Conservation (phyloP, 1,284 basidiomycete species). For the Microbotryum silenes-acaulis region DNA sequence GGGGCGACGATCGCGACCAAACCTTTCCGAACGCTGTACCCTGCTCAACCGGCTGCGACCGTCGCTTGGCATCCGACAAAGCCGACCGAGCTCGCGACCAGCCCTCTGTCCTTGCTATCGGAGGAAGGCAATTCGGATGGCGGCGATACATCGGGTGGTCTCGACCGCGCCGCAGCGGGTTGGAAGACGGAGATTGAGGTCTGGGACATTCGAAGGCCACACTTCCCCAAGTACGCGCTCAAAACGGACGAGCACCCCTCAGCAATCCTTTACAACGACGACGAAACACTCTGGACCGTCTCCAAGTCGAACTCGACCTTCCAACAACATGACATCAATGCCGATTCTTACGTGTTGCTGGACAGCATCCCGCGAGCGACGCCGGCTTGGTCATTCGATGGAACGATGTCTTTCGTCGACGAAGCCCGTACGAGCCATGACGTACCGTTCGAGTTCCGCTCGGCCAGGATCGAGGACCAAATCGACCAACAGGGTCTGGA, state of each 20-base stretch:
- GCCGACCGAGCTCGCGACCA: constrained; percentile 21
- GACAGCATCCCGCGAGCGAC: constrained; percentile 22
- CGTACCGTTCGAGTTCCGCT: not conserved
- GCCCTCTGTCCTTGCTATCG: constrained; percentile 21
- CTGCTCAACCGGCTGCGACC: constrained; percentile 21
- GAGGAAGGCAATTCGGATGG: not conserved
- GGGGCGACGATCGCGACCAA: constrained; percentile 21
- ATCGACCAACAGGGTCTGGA: constrained; percentile 2
- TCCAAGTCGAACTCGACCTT: constrained; percentile 20
- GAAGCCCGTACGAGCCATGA: constrained; percentile 31
- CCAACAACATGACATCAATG: constrained; percentile 21
- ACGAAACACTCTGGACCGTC: constrained; percentile 28
- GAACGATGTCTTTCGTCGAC: constrained; percentile 44
- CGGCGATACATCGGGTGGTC: not conserved
- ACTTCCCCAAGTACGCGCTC: constrained; percentile 28
- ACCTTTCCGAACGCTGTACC: constrained; percentile 23
- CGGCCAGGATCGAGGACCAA: not conserved
- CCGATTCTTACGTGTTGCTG: constrained; percentile 26
- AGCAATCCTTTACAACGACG: constrained; percentile 30
- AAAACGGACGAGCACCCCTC: constrained; percentile 21
- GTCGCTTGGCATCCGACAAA: constrained; percentile 30
- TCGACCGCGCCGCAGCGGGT: not conserved
- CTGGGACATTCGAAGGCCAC: constrained; percentile 24
- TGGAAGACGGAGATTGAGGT: constrained; percentile 32
- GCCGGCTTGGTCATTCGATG: constrained; percentile 40